phyloP scores from a whole-genome alignment of 140 eudicot species.

The Ambrosia hybrid region DNA sequence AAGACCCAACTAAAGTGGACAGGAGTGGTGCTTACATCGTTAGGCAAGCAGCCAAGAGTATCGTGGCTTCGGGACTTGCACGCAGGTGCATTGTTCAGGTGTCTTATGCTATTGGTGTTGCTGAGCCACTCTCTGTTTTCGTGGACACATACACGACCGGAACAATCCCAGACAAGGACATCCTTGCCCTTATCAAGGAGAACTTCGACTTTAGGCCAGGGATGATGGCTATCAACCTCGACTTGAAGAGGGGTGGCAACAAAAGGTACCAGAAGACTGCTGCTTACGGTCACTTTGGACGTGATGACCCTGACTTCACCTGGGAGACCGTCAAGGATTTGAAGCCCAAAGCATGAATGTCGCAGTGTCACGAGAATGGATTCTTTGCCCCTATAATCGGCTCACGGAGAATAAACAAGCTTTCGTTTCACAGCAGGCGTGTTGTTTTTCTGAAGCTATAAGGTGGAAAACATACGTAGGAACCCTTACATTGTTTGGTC shows the following conservation, averaged over 20 bases:
- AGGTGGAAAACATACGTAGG: slow-evolving; percentile 15
- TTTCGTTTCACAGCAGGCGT: slow-evolving; percentile 11
- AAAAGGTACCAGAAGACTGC: slow-evolving; percentile 70
- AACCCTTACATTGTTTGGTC: slow-evolving; percentile 11
- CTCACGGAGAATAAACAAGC: slow-evolving; percentile 12
- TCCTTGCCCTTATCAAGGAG: slow-evolving; percentile 57
- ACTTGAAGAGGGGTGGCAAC: slow-evolving; percentile 63
- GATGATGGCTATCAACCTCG: slow-evolving; percentile 62
- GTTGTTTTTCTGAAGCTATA: slow-evolving; percentile 7
- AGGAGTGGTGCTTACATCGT: slow-evolving; percentile 59
- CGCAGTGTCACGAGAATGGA: slow-evolving; percentile 17
- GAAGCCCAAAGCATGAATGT: slow-evolving; percentile 58
- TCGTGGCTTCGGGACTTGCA: slow-evolving; percentile 63
- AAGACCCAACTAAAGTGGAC: slow-evolving; percentile 57
- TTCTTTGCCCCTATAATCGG: slow-evolving; percentile 19
- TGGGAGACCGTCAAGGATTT: slow-evolving; percentile 60
- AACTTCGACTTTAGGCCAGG: slow-evolving; percentile 70
- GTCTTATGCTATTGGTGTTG: slow-evolving; percentile 61
- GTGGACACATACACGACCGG: slow-evolving; percentile 61
- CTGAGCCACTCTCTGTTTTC: slow-evolving; percentile 58
- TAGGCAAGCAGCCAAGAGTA: slow-evolving; percentile 66
- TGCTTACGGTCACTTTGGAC: slow-evolving; percentile 67
- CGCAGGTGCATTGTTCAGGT: slow-evolving; percentile 68
- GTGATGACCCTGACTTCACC: slow-evolving; percentile 66
- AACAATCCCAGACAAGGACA: slow-evolving; percentile 52